phyloP scores from a whole-genome alignment of 2,329 filamentous ascomycete genomes.

The Clonostachys rosea region DNA sequence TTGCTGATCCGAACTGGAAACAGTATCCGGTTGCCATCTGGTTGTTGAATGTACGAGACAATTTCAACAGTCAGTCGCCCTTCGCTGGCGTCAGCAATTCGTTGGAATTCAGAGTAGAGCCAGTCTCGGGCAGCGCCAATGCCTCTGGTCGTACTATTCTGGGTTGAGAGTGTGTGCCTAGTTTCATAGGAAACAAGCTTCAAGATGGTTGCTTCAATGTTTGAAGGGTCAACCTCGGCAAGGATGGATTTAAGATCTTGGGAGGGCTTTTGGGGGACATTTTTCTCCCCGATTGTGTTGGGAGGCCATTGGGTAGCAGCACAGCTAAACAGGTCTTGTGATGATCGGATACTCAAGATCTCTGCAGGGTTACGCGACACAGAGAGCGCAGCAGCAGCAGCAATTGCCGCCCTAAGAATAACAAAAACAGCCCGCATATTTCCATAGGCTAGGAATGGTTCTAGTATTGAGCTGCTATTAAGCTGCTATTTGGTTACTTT shows the following conservation, averaged over 20 bases:
- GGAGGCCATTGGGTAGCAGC: no score
- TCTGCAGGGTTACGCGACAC: no score
- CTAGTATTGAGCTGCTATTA: no score
- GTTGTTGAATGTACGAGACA: conserved; percentile 43
- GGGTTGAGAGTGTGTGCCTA: conserved; percentile 48
- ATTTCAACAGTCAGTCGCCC: conserved; percentile 45
- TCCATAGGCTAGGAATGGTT: no score
- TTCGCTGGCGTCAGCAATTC: conserved; percentile 39
- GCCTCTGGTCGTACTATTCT: conserved; percentile 43
- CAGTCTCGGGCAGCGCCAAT: conserved; percentile 54
- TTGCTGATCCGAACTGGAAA: conserved; percentile 49
- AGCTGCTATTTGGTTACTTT: no score
- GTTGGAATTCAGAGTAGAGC: conserved; percentile 44
- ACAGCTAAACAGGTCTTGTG: no score
- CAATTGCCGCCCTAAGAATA: no score
- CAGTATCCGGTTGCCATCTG: conserved; percentile 34
- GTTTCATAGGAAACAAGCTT: conserved; percentile 53
- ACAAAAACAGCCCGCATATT: no score
- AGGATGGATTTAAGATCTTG: conserved; percentile 12
- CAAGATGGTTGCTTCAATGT: conserved; percentile 43
- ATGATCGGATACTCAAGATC: no score
- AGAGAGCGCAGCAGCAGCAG: no score
- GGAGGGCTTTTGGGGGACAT: conserved; percentile 11
- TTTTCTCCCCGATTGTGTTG: no score
- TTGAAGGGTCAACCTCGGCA: conserved; percentile 23